Conservation (phyloP, 148 eudicot genomes). For the Mesembryanthemum crystallinum region DNA sequence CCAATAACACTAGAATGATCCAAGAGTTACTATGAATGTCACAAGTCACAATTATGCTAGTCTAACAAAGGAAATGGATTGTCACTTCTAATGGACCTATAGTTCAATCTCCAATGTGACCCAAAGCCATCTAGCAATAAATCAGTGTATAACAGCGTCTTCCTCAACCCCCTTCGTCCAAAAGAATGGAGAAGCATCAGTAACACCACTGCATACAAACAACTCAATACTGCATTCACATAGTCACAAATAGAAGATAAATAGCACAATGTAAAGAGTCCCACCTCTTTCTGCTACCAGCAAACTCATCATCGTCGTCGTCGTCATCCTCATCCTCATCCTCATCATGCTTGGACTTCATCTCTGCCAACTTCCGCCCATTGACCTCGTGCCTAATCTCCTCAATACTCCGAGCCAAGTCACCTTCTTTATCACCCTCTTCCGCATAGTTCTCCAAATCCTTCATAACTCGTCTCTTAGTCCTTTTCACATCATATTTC, state of each 20-base stretch:
- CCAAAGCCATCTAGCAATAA: neutral
- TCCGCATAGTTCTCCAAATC: slow-evolving; percentile 47
- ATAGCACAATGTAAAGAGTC: slow-evolving; percentile 3
- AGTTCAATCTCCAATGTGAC: neutral
- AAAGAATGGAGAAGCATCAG: neutral
- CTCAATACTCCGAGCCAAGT: slow-evolving; percentile 41
- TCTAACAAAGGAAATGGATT: neutral
- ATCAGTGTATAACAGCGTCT: neutral
- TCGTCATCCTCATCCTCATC: too few relatives aligned
- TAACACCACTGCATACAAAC: neutral
- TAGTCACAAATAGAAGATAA: neutral
- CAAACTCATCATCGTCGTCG: too few relatives aligned
- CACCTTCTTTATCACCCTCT: slow-evolving; percentile 48
- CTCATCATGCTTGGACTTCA: slow-evolving; percentile 4
- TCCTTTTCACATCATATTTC: slow-evolving; percentile 59
- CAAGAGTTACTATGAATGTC: neutral
- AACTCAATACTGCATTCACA: too few relatives aligned
- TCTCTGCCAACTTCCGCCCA: slow-evolving; percentile 32
- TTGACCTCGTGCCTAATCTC: slow-evolving; percentile 51
- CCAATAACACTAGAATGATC: neutral
- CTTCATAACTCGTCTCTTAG: slow-evolving; percentile 46
- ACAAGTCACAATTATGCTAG: neutral
- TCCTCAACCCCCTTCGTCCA: neutral
- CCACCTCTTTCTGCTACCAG: slow-evolving; percentile 64
- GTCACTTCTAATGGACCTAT: neutral